Base-by-base conservation (phyloP, 495 filamentous ascomycete species). In the Penicillium cosmopolitanum region DNA sequence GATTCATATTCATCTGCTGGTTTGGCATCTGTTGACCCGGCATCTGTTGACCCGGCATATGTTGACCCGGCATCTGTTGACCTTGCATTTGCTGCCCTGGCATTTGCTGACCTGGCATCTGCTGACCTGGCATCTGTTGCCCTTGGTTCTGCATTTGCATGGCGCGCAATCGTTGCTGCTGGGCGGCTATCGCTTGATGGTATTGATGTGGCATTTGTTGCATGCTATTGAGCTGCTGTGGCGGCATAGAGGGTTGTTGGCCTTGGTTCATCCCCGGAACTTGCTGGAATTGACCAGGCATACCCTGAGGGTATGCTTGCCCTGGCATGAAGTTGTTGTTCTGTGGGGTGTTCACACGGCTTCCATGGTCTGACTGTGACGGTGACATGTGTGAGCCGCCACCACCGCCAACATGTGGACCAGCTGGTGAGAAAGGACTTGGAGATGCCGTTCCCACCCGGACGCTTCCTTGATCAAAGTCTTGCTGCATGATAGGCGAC, bases 381-480 rank as follows among this genome's bases (percentile, higher is more conserved):
- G 93, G 90, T 5, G 93, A 93, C 65, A 89, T 84, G 57, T 96
- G 92, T 3, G 84, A 77, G 44, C 80, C 85, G 50, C 60, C 21
- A 9, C 60, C 21, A 9, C 58, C 21, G 8, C 58, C 65, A 64
- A 93, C 91, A 55, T 89, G 85, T 64, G 89, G 89, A 35, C 85
- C 84, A 28, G 87, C 88, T 18, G 92, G 90, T 1, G 92, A 93
- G 74, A 96, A 97, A 0, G 92, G 93, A 69, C 91, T 92, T 4
- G 94, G 94, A 15, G 94, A 97, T 34, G 91, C 87, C 25, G 95
- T 97, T 58, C 91, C 87, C 72, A 97, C 89, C 55, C 92, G 91
- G 13, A 89, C 89, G 36, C 86, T 84, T 65, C 80, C 80, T 44
- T 80, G 80, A 36, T 86, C 82, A 62, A 86, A 90, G 4, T 84